Conservation (phyloP, 2,329 filamentous ascomycete genomes). For the Venturia aucupariae region DNA sequence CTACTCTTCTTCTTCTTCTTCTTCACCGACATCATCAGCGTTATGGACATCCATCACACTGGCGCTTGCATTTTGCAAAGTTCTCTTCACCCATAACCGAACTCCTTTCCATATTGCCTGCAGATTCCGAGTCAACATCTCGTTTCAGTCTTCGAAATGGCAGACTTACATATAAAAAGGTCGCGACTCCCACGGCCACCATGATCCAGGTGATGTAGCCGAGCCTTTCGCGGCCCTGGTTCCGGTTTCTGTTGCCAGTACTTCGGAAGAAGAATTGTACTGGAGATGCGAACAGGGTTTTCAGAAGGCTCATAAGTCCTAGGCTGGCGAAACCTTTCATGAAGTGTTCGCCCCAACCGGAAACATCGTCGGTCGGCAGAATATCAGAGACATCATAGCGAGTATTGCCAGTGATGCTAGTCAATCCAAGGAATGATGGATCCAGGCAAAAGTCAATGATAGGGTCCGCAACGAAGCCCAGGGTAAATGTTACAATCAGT, state of each 20-base stretch:
- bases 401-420: conserved; percentile 21
- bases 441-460: conserved; percentile 85
- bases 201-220: conserved; percentile 72
- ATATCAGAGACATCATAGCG: conserved; percentile 27
- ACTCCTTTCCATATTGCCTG: conserved; percentile 77
- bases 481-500: conserved; percentile 61
- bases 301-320: conserved; percentile 75
- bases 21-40: conserved; percentile 47
- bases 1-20: too few relatives aligned
- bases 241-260: conserved; percentile 44
- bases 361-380: conserved; percentile 30
- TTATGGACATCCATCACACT: conserved; percentile 72
- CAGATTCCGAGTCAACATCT: conserved; percentile 17
- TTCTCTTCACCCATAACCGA: conserved; percentile 58
- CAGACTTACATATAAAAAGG: conserved; percentile 66
- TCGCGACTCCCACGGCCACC: conserved; percentile 69
- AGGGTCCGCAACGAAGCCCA: conserved; percentile 88
- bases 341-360: conserved; percentile 74
- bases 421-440: conserved; percentile 42
- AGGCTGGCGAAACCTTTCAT: conserved; percentile 83
- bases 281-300: conserved; percentile 65
- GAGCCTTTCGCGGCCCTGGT: conserved; percentile 65
- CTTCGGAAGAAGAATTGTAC: conserved; percentile 68
- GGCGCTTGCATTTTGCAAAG: conserved; percentile 70
- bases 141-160: not conserved